These are phyloP conservation scores for Peronospora farinosa DNA, from an alignment of 352 stramenopile species.

Conservation along the genomic window DNA sequence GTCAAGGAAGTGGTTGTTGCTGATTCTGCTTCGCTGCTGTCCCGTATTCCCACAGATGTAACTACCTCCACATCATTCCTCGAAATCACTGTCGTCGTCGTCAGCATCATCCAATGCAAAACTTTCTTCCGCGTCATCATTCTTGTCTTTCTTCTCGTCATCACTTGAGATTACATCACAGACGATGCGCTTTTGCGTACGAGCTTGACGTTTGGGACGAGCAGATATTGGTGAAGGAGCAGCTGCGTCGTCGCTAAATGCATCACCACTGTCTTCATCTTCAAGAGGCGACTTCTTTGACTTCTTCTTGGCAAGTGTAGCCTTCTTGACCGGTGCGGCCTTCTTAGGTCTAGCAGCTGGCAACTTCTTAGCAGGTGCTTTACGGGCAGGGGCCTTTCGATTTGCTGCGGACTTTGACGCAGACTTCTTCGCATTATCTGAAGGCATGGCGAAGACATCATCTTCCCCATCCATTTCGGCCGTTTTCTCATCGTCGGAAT, in stretches of 20 bases:
- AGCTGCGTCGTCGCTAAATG: conserved; percentile 18
- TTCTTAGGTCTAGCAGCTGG: conserved; percentile 24
- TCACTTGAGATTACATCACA: conserved; percentile 56
- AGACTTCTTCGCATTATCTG: conserved; percentile 29
- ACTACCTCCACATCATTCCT: conserved; percentile 21
- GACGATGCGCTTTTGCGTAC: conserved; percentile 37
- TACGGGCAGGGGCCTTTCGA: conserved; percentile 26
- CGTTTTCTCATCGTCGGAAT: conserved; percentile 38
- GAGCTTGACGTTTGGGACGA: conserved; percentile 32
- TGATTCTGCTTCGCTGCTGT: background rate
- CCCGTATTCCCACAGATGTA: conserved; percentile 12
- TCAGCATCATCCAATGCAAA: conserved; percentile 48
- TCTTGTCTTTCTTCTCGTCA: conserved; percentile 30
- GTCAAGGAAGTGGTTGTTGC: conserved; percentile 7
- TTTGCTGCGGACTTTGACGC: conserved; percentile 20
- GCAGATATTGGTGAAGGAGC: conserved; percentile 19
- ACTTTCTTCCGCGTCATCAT: conserved; percentile 35
- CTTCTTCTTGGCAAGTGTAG: conserved; percentile 19
- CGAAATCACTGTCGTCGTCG: conserved; percentile 46
- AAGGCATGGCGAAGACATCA: conserved; percentile 66
- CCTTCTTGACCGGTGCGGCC: conserved; percentile 20
- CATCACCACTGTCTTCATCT: conserved; percentile 21
- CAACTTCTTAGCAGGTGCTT: conserved; percentile 18
- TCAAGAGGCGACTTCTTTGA: conserved; percentile 25
- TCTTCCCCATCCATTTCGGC: conserved; percentile 33